Conservation (phyloP, 2,329 filamentous ascomycete species). For the Aspergillus proliferans region DNA sequence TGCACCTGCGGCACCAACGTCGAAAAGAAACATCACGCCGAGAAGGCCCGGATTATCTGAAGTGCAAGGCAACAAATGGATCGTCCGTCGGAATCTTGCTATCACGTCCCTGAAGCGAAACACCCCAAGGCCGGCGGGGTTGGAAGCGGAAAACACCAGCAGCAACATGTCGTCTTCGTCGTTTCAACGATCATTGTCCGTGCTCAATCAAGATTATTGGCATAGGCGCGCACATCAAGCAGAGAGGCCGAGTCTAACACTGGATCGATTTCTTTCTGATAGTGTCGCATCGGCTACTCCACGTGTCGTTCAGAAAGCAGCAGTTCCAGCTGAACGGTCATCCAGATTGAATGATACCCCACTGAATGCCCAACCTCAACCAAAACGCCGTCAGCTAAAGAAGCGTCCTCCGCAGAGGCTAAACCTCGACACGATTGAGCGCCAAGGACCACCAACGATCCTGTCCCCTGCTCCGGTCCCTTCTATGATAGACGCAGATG, state of each 20-base stretch:
- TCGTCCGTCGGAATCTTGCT: slow-evolving; percentile 27
- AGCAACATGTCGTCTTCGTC: slow-evolving; percentile 11
- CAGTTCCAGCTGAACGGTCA: not conserved
- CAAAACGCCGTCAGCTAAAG: slow-evolving; percentile 18
- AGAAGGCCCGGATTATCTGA: slow-evolving; percentile 8
- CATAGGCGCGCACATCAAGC: slow-evolving; percentile 10
- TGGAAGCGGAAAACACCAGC: slow-evolving; percentile 19
- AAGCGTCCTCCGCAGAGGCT: slow-evolving; percentile 41
- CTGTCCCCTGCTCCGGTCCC: slow-evolving; percentile 15
- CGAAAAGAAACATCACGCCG: not conserved
- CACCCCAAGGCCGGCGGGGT: slow-evolving; percentile 28
- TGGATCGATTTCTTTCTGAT: slow-evolving; percentile 32
- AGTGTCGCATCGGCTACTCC: slow-evolving; percentile 5
- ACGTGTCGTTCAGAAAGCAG: not conserved
- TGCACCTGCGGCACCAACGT: not conserved
- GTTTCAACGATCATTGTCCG: slow-evolving; percentile 28
- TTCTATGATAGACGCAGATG: not conserved
- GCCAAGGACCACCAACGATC: slow-evolving; percentile 35
- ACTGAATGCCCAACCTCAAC: slow-evolving; percentile 3
- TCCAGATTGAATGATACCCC: slow-evolving; percentile 6
- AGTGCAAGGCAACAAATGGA: slow-evolving; percentile 25
- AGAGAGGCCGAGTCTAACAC: slow-evolving; percentile 20
- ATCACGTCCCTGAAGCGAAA: slow-evolving; percentile 33
- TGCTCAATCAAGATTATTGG: slow-evolving; percentile 26
- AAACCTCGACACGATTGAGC: slow-evolving; percentile 41